Evolutionary conservation across 2,329 filamentous ascomycete species (phyloP).

Genomic region (Fusarium sublunatum): DNA sequence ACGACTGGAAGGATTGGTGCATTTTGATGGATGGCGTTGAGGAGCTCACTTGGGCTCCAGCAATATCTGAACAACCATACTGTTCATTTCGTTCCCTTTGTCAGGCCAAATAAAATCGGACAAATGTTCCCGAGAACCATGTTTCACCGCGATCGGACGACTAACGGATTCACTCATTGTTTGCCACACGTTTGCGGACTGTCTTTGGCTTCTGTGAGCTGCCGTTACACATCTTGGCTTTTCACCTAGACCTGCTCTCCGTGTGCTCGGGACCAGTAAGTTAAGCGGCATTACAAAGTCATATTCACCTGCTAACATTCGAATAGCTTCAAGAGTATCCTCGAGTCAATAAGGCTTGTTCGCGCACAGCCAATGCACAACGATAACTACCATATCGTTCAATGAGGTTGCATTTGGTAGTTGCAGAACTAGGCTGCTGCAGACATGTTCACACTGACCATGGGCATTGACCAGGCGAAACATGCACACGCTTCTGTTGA

Average conservation of each 20-base stretch:
- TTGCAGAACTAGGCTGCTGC: slow-evolving; percentile 3
- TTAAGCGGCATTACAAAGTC: background rate
- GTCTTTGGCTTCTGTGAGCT: slow-evolving; percentile 8
- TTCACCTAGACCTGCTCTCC: background rate
- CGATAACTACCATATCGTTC: background rate
- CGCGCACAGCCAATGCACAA: slow-evolving; percentile 8
- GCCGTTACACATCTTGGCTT: slow-evolving; percentile 5
- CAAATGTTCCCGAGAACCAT: slow-evolving; percentile 45
- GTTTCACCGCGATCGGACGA: slow-evolving; percentile 26
- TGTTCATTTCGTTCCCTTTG: slow-evolving; percentile 45
- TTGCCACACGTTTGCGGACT: slow-evolving; percentile 3
- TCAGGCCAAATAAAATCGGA: slow-evolving; percentile 49
- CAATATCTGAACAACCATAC: slow-evolving; percentile 42
- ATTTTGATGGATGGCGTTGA: slow-evolving; percentile 38
- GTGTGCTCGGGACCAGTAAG: slow-evolving; percentile 14
- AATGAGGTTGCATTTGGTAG: background rate
- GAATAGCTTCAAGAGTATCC: background rate
- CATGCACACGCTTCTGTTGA: background rate
- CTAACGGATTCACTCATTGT: slow-evolving; percentile 16
- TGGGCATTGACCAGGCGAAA: background rate
- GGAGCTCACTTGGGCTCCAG: slow-evolving; percentile 33
- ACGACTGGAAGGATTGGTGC: slow-evolving; percentile 39
- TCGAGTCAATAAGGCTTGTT: slow-evolving; percentile 5
- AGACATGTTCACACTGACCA: slow-evolving; percentile 17
- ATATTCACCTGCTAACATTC: slow-evolving; percentile 20